Conservation (phyloP, 441 rosid genomes). For the Populus hybrid region DNA sequence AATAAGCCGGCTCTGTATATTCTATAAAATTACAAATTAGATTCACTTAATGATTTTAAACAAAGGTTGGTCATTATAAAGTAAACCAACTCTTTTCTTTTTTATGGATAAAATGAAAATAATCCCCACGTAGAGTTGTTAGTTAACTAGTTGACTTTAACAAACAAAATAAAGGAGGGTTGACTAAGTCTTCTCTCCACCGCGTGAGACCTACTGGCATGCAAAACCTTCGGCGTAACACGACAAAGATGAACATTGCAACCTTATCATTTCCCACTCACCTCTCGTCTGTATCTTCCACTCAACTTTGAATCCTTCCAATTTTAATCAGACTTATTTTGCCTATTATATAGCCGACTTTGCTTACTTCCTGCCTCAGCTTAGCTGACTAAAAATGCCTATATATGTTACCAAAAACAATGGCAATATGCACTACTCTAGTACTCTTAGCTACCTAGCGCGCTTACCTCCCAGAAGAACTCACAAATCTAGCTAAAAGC, state of each 20-base stretch:
- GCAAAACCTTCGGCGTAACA: not conserved
- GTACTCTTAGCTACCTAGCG: not conserved
- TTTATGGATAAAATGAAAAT: not conserved
- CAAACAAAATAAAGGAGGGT: not conserved
- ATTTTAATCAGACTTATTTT: too few species aligned
- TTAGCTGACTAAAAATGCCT: not conserved
- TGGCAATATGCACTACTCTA: not conserved
- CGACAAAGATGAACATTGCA: not conserved
- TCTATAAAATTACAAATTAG: too few species aligned
- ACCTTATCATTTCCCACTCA: not conserved
- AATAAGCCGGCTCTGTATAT: too few species aligned
- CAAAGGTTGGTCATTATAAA: not conserved
- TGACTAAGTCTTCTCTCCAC: not conserved
- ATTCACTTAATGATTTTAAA: too few species aligned
- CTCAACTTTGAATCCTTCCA: not conserved
- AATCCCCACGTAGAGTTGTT: not conserved
- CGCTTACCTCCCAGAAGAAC: not conserved
- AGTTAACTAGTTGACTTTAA: not conserved
- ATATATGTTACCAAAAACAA: not conserved
- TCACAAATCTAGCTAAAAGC: not conserved
- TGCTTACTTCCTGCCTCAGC: not conserved
- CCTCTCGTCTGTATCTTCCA: not conserved
- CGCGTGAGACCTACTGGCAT: not conserved
- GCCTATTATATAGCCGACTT: not conserved
- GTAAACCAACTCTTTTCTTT: not conserved